A percentile compares a stretch with the other conserved stretches of the same genome.
Evolutionary conservation across 305 asterid genomes (phyloP).

Genomic region (Rubia peregrina): DNA sequence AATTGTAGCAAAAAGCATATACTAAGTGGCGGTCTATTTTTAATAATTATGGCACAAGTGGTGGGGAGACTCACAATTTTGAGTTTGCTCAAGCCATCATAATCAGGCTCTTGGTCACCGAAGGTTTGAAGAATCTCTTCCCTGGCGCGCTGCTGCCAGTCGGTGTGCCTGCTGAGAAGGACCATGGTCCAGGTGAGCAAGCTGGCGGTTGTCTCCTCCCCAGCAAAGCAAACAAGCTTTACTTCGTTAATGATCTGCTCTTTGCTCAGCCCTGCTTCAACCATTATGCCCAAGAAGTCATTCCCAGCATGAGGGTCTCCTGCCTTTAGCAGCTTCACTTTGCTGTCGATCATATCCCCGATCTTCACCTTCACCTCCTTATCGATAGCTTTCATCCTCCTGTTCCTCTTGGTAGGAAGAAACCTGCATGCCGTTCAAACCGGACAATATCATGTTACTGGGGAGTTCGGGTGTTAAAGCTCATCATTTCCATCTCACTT

Average conservation of each 20-base stretch:
- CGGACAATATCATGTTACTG: background rate
- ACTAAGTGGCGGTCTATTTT: background rate
- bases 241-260: conserved; percentile 1
- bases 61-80: conserved; percentile 1
- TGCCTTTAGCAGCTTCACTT: conserved; percentile 2
- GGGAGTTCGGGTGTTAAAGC: too few relatives aligned
- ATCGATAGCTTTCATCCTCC: conserved; percentile 2
- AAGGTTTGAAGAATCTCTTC: background rate
- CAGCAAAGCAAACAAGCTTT: conserved; percentile 9
- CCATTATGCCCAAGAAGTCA: conserved; percentile 6
- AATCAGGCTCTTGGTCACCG: conserved; percentile 5
- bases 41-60: background rate
- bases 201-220: conserved; percentile 8
- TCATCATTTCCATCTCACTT: too few relatives aligned
- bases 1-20: background rate
- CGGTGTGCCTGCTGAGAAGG: conserved; percentile 7
- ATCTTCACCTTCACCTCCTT: background rate
- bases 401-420: background rate
- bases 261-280: conserved; percentile 5
- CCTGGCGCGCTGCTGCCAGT: conserved; percentile 9
- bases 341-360: conserved; percentile 1
- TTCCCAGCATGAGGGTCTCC: conserved; percentile 3
- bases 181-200: conserved; percentile 8
- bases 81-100: conserved; percentile 12
- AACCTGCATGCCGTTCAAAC: background rate